Evolutionary conservation across 2,329 filamentous ascomycete genomes (phyloP), one percentile per base, ranked within the genome.

Genomic region (Huntiella bhutanensis): DNA sequence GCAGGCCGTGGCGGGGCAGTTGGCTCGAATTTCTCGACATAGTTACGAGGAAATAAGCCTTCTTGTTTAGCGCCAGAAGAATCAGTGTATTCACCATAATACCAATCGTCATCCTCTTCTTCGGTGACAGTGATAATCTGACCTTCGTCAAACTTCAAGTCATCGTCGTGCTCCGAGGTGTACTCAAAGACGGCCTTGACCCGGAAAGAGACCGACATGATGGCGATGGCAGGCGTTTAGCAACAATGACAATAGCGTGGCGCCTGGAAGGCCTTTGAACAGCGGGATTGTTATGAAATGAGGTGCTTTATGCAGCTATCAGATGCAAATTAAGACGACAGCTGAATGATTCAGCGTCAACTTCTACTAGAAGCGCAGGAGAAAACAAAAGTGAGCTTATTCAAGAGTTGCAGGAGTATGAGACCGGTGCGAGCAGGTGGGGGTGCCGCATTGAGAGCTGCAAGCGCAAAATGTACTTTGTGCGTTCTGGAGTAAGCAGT

Each of bases 161-260:
- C 91, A 64, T 98, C 91, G 55, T 94, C 86, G 62, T 98, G 88
- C 52, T 75, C 74, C 54, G 91, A 96, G 59, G 73, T 69, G 68
- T 98, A 98, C 61, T 96, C 88, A 68, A 82, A 98, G 59, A 96
- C 66, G 55, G 91, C 85, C 71, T 87, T 93, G 68, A 98, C 91
- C 66, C 84, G 92, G 71, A 94, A 95, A 51, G 78, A 77, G 35
- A 46, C 48, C 22, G 46, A 35, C 51, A 52, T 52, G 47, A 37
- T 36, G 38, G 41, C 13, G 35, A 39, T 32, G 13, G 11, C 37
- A 17, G 37, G n/a, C 16, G 37, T 22, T 10, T 17, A 40, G 37
- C 37, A 17, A 16, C 16, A 16, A 13, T 37, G 37, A 40, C 22
- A 8, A 22, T 28, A 28, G 7, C 22, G 22, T 28, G 22, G 22